Evolutionary conservation across 2,329 filamentous ascomycete genomes (phyloP).

Genomic region (Exophiala viscosa): DNA sequence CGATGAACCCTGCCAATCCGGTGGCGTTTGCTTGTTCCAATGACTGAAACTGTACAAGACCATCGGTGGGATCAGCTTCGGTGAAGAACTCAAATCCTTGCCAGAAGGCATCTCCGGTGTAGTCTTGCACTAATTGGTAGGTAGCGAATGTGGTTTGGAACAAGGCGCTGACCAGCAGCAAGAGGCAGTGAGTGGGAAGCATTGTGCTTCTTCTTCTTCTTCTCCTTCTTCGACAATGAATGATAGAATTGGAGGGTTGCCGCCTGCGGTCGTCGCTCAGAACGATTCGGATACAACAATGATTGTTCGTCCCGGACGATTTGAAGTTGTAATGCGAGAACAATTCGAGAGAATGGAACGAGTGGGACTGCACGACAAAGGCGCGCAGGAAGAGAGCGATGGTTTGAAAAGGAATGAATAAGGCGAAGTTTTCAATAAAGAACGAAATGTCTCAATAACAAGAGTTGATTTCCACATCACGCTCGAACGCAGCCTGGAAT

Average conservation of each 20-base stretch:
- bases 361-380: too few relatives aligned
- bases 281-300: too few relatives aligned
- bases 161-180: slow-evolving; percentile 25
- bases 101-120: slow-evolving; percentile 48
- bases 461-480: too few relatives aligned
- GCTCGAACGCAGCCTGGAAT: too few relatives aligned
- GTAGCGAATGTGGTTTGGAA: slow-evolving; percentile 23
- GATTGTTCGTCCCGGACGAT: too few relatives aligned
- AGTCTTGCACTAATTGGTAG: slow-evolving; percentile 41
- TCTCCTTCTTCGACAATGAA: background rate
- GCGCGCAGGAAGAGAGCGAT: too few relatives aligned
- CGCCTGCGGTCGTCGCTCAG: background rate
- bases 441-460: too few relatives aligned
- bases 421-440: too few relatives aligned
- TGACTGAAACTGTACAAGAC: slow-evolving; percentile 50
- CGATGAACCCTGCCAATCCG: slow-evolving; percentile 32
- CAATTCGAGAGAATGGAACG: too few relatives aligned
- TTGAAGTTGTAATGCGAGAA: too few relatives aligned
- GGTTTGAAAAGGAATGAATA: too few relatives aligned
- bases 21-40: slow-evolving; percentile 37
- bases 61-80: slow-evolving; percentile 46
- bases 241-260: background rate
- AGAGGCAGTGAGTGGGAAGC: slow-evolving; percentile 5
- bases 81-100: slow-evolving; percentile 50
- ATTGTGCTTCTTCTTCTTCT: background rate